These are phyloP conservation scores for Protomyces inundatus DNA, from an alignment of 1,139 yeast genomes.

Conservation along the genomic window DNA sequence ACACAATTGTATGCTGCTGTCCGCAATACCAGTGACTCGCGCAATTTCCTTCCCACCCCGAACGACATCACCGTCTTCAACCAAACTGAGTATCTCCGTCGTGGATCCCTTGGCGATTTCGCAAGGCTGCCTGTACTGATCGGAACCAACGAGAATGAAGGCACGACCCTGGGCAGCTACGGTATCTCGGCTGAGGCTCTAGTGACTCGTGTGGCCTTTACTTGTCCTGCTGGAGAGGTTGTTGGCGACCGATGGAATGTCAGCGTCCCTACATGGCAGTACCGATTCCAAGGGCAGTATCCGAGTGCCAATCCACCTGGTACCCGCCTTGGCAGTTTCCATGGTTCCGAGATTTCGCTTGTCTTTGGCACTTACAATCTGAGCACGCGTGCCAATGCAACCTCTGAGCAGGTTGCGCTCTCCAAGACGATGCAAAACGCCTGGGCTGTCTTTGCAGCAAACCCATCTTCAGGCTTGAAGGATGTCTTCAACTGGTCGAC, in stretches of 20 bases:
- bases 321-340: constrained; percentile 11
- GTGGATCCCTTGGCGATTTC: neutral
- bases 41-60: constrained; percentile 12
- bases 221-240: constrained; percentile 19
- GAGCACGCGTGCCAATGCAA: constrained; percentile 4
- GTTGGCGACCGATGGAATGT: constrained; percentile 6
- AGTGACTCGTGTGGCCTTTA: constrained; percentile 6
- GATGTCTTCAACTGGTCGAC: neutral
- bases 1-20: constrained; percentile 2
- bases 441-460: constrained; percentile 19
- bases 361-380: constrained; percentile 23
- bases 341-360: constrained; percentile 14
- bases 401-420: neutral
- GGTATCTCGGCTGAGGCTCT: constrained; percentile 1
- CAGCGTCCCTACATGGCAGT: constrained; percentile 20
- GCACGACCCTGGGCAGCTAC: constrained; percentile 1
- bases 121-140: constrained; percentile 14
- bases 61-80: constrained; percentile 4
- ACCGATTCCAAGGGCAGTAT: constrained; percentile 18
- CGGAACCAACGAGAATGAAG: constrained; percentile 19
- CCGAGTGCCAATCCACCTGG: constrained; percentile 2
- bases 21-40: neutral
- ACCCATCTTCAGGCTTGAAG: constrained; percentile 5
- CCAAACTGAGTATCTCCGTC: neutral
- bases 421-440: constrained; percentile 15